Evolutionary conservation across 495 filamentous ascomycete genomes (phyloP), one percentile per base, ranked within the genome.

Genomic region (Xylaria palmicola): DNA sequence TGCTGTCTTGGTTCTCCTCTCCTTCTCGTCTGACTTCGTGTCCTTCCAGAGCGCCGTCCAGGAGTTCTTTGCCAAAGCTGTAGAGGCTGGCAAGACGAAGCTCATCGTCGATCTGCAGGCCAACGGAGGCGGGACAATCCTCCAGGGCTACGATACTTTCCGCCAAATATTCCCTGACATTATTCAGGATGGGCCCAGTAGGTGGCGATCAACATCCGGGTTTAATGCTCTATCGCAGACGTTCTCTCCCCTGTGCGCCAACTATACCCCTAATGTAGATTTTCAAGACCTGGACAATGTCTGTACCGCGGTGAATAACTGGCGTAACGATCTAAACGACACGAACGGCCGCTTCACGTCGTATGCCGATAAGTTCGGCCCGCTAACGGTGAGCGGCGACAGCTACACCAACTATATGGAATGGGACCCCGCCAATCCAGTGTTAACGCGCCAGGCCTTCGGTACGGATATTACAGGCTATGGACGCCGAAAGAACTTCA

Each of bases 331-430:
- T 26, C 34, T 60, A 12, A 60, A 60, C 13, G 65, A 60, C 13
- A 80, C 79, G 0, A 68, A 68, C 15, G 52, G 61, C 34, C 75
- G 73, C 41, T 86, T 84, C 69, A 65, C 69, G 10, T 81, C 79
- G 1, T 86, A 80, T 81, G 62, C 72, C 6, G 81, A 86, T 36
- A 74, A 81, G 32, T 84, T 77, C 64, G 82, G 82, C 1, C 81
- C 83, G 9, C 62, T 79, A 27, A 30, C 63, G 0, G 58, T 71
- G 27, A 59, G 78, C 20, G 76, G 72, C 0, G 79, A 81, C 47
- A 64, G 73, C n/a, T 83, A 79, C 62, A 81, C 80, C 17, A 75
- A 72, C n/a, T 69, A 69, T 37, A 61, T 68, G 63, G 20, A 56
- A 44, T 49, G 30, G 27, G 51, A 56, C 49, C 44, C 40, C 10